Conservation (phyloP, 2,329 filamentous ascomycete species). For the Penicillium sp. region DNA sequence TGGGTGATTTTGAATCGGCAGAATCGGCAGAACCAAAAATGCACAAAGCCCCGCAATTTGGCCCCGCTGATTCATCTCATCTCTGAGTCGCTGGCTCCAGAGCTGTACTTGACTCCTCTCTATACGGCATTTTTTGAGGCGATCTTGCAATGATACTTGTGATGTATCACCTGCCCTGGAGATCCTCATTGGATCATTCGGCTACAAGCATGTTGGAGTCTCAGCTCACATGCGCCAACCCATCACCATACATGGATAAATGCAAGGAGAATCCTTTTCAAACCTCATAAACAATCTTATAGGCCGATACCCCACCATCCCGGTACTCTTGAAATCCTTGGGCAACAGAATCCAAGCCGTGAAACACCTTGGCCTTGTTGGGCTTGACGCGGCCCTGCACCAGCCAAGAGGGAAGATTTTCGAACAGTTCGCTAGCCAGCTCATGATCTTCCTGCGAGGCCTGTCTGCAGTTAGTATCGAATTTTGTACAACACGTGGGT, state of each 20-base stretch:
- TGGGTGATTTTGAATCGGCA: no score
- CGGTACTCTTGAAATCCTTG: slow-evolving; percentile 43
- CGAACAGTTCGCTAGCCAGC: slow-evolving; percentile 29
- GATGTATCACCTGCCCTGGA: background rate
- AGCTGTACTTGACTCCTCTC: no score
- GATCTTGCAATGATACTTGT: background rate
- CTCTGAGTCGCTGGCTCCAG: no score
- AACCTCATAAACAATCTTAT: slow-evolving; percentile 44
- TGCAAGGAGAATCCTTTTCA: background rate
- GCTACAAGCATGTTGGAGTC: background rate
- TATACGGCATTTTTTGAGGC: no score
- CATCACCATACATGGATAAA: background rate
- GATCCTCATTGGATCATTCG: no score
- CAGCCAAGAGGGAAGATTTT: slow-evolving; percentile 39
- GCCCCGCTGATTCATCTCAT: no score
- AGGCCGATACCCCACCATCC: slow-evolving; percentile 42
- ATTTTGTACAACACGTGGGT: background rate
- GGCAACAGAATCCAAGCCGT: slow-evolving; percentile 35
- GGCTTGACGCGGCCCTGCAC: slow-evolving; percentile 38
- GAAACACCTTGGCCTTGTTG: slow-evolving; percentile 33
- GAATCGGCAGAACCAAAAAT: no score
- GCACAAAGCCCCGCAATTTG: no score
- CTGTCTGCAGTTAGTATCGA: background rate
- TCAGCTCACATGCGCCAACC: background rate
- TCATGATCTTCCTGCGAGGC: background rate